Conservation (phyloP, 306 rosid species). For the Psophocarpus tetragonolobus region DNA sequence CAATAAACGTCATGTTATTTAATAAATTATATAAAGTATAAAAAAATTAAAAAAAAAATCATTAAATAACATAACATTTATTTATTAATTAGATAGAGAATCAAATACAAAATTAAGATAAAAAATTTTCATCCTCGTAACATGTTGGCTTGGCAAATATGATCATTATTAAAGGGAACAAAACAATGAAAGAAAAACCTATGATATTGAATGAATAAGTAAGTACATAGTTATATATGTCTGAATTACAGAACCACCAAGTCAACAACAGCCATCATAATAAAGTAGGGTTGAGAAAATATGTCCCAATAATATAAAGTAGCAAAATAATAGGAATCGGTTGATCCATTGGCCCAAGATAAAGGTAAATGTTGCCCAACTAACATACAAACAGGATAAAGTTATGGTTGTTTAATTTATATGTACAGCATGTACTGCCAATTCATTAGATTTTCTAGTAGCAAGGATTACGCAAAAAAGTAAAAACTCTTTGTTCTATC, state of each 20-base stretch:
- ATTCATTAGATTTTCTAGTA: slow-evolving; percentile 26
- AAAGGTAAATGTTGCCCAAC: slow-evolving; percentile 38
- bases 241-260: slow-evolving; percentile 26
- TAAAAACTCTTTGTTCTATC: neutral
- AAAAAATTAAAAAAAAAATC: too few species aligned
- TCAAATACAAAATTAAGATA: too few species aligned
- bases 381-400: slow-evolving; percentile 33
- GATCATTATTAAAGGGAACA: neutral
- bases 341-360: slow-evolving; percentile 35
- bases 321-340: slow-evolving; percentile 23
- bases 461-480: neutral
- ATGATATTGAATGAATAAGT: neutral
- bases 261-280: slow-evolving; percentile 45
- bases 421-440: slow-evolving; percentile 28
- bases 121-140: too few species aligned
- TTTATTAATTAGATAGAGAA: too few species aligned
- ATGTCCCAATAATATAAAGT: slow-evolving; percentile 38
- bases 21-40: too few species aligned
- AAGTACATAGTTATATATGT: neutral
- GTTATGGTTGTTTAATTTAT: slow-evolving; percentile 5
- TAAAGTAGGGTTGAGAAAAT: slow-evolving; percentile 42
- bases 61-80: too few species aligned
- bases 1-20: too few species aligned
- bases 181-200: neutral
- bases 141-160: too few species aligned